A percentile compares a stretch with the other conserved stretches of the same genome.
phyloP scores from a whole-genome alignment of 2,329 filamentous ascomycete species.

The Ceratocystis eucalypticola region DNA sequence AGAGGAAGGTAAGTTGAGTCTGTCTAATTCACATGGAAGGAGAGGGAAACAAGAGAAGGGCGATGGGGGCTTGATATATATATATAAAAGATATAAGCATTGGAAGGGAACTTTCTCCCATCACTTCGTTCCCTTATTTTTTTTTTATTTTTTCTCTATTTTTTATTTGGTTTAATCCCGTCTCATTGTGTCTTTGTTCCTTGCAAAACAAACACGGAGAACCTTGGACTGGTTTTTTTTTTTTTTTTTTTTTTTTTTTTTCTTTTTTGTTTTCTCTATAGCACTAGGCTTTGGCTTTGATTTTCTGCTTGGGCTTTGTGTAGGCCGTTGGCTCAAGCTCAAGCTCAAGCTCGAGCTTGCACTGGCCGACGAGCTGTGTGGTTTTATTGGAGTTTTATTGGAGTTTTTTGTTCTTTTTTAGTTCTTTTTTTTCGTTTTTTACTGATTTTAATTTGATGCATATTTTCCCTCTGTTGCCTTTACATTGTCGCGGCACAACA shows the following conservation, averaged over 20 bases:
- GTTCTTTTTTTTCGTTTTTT: neutral
- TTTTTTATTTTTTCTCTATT: neutral
- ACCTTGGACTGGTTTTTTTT: neutral
- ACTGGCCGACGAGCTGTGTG: neutral
- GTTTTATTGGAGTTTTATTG: neutral
- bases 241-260: neutral
- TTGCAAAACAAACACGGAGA: conserved; percentile 6
- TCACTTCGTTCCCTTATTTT: neutral
- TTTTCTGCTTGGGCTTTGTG: neutral
- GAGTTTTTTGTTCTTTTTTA: neutral
- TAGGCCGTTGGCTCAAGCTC: neutral
- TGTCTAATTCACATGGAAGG: conserved; percentile 4
- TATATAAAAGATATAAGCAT: conserved; percentile 4
- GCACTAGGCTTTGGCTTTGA: neutral
- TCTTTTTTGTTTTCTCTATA: neutral
- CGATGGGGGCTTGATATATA: conserved; percentile 3
- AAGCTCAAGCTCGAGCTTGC: conserved; percentile 1
- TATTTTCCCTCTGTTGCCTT: too few species aligned
- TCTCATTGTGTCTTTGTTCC: conserved; percentile 7
- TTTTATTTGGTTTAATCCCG: neutral
- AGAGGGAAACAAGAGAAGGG: neutral
- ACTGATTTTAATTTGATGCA: neutral
- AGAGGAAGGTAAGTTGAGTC: neutral
- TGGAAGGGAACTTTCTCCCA: neutral
- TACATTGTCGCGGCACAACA: too few species aligned